Evolutionary conservation across 306 rosid genomes (phyloP).

Genomic region (Prunus mume): DNA sequence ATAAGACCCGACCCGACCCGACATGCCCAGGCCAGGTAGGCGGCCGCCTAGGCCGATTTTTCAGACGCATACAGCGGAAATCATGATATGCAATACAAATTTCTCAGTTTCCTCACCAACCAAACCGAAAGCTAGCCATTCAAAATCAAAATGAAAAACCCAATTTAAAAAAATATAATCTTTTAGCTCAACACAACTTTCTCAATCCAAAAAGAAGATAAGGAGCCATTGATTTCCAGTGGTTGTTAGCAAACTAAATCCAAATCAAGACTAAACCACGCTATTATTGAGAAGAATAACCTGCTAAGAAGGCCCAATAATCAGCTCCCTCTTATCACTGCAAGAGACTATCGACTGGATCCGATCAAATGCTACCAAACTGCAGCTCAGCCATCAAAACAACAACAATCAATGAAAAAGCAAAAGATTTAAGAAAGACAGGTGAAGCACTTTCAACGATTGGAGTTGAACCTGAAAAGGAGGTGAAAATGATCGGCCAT

Average conservation of each 20-base stretch:
- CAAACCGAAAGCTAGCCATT: neutral
- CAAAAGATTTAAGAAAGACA: neutral
- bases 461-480: slow-evolving; percentile 51
- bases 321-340: slow-evolving; percentile 21
- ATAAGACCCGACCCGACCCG: no score
- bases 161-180: neutral
- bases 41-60: no score
- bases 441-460: neutral
- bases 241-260: neutral
- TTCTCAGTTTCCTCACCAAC: neutral
- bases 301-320: slow-evolving; percentile 18
- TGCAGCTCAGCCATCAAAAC: slow-evolving; percentile 10
- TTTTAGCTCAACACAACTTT: neutral
- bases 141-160: neutral
- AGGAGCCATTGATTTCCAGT: no score
- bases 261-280: neutral
- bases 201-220: neutral
- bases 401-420: slow-evolving; percentile 14
- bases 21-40: no score
- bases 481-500: slow-evolving; percentile 50
- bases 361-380: slow-evolving; percentile 35
- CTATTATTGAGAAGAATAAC: slow-evolving; percentile 16
- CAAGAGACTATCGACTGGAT: slow-evolving; percentile 36
- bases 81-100: neutral
- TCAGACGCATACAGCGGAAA: no score